These are phyloP conservation scores for Aegilops umbellulata DNA, from an alignment of 176 grass and related monocot genomes.

Conservation along the genomic window DNA sequence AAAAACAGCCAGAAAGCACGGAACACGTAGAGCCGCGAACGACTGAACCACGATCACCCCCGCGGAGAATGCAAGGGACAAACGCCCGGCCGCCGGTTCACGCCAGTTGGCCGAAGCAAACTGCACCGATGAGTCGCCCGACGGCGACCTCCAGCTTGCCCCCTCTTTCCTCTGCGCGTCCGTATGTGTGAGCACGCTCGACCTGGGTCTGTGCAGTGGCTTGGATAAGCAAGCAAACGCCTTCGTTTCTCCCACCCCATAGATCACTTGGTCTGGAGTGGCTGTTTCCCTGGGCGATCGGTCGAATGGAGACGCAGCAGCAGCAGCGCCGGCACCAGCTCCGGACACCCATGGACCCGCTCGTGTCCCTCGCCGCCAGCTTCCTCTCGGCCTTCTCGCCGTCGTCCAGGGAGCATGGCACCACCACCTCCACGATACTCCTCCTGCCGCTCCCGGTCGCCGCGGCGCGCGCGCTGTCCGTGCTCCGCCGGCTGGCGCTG, in stretches of 20 bases:
- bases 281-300: neutral
- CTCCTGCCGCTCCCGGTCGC: conserved; percentile 24
- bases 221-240: neutral
- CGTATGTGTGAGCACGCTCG: neutral
- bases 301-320: conserved; percentile 22
- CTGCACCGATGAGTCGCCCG: neutral
- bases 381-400: conserved; percentile 26
- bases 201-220: neutral
- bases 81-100: neutral
- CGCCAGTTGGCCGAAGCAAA: neutral
- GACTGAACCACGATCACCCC: neutral
- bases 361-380: conserved; percentile 23
- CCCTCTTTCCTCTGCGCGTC: neutral
- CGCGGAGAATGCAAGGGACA: too few species aligned
- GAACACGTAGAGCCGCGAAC: neutral
- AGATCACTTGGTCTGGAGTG: neutral
- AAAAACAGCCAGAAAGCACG: neutral
- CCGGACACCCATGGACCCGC: conserved; percentile 33
- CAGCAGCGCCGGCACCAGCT: conserved; percentile 13
- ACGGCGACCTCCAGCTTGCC: neutral
- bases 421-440: conserved; percentile 22
- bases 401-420: neutral
- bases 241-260: neutral
- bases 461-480: conserved; percentile 29
- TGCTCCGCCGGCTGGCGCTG: conserved; percentile 47